These are phyloP conservation scores for Chalaropsis thielavioides DNA, from an alignment of 2,329 filamentous ascomycete genomes.

Conservation along the genomic window DNA sequence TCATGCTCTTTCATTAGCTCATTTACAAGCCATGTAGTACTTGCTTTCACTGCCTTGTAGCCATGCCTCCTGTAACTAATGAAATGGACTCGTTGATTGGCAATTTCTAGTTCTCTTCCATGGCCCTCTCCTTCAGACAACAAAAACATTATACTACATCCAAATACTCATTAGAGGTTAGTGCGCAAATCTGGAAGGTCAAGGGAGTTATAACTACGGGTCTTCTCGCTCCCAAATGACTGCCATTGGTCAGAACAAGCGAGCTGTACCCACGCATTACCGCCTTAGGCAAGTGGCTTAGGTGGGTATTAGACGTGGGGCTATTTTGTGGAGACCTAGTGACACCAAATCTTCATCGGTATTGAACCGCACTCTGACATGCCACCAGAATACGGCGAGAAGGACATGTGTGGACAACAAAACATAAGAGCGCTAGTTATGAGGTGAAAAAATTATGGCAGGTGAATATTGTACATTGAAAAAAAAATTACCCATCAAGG, in stretches of 20 bases:
- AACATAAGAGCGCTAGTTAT: too few relatives aligned
- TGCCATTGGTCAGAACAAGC: slow-evolving; percentile 17
- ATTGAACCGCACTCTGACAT: neutral
- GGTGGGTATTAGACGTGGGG: neutral
- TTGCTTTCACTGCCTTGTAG: neutral
- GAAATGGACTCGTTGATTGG: neutral
- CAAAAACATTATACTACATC: neutral
- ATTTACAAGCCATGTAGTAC: too few relatives aligned
- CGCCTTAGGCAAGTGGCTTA: neutral
- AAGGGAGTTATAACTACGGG: neutral
- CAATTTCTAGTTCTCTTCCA: neutral
- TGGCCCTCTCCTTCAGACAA: neutral
- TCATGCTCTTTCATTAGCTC: too few relatives aligned
- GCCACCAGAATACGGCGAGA: neutral
- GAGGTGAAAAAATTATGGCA: too few relatives aligned
- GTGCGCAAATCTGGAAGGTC: neutral
- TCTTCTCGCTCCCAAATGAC: slow-evolving; percentile 14
- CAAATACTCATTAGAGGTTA: neutral
- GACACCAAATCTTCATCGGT: neutral
- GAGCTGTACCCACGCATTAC: slow-evolving; percentile 10
- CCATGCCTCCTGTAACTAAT: neutral
- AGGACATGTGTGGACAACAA: neutral
- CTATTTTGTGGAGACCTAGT: neutral
- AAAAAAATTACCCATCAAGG: too few relatives aligned
- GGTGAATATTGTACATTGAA: too few relatives aligned